Evolutionary conservation across 345 rosid genomes (phyloP).

Genomic region (Toxicodendron radicans): DNA sequence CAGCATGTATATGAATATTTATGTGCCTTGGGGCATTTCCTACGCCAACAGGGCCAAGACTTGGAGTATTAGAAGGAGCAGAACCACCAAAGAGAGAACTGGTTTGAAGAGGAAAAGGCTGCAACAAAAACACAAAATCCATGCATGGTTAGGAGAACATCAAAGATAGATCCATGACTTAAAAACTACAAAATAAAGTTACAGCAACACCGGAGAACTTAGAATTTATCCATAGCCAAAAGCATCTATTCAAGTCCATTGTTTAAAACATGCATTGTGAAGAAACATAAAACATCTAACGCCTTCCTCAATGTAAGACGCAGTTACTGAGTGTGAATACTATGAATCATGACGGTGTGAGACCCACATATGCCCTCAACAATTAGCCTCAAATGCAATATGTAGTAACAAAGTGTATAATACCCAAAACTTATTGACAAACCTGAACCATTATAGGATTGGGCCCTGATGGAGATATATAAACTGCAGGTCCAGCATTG

Average conservation of each 20-base stretch:
- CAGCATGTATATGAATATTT: constrained; percentile 96
- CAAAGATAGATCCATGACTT: constrained; percentile 18
- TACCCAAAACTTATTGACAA: constrained; percentile 17
- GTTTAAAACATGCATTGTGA: background rate
- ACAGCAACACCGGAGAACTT: background rate
- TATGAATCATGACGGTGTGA: background rate
- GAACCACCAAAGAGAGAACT: constrained; percentile 66
- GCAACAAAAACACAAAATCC: constrained; percentile 28
- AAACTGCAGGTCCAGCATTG: constrained; percentile 92
- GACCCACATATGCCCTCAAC: background rate
- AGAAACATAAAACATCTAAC: background rate
- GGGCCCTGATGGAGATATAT: constrained; percentile 86
- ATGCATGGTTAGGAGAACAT: background rate
- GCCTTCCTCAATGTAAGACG: background rate
- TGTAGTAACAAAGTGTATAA: background rate
- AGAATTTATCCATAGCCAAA: background rate
- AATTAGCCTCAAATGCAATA: background rate
- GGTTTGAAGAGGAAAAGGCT: constrained; percentile 93
- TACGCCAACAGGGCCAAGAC: constrained; percentile 55
- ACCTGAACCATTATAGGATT: constrained; percentile 99
- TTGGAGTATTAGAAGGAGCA: constrained; percentile 44
- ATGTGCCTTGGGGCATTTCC: constrained; percentile 71
- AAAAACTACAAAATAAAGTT: background rate
- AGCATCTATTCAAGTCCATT: background rate
- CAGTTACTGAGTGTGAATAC: too few species aligned